Base-by-base conservation (phyloP, 768 basidiomycete genomes). In the Daedalea quercina region DNA sequence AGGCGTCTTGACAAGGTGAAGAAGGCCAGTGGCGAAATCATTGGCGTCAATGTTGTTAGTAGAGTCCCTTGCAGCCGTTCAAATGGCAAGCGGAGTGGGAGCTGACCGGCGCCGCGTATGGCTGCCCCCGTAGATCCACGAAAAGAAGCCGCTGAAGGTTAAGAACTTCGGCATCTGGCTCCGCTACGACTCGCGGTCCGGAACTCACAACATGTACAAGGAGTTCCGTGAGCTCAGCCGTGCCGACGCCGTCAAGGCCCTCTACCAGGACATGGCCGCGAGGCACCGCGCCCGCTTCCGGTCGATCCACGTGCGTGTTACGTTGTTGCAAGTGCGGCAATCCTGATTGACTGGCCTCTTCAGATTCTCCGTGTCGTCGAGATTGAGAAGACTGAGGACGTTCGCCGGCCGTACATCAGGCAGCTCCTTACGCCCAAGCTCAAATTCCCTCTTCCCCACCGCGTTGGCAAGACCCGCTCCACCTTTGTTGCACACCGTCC, bases 121-220 rank as follows among this genome's bases (percentile, higher is more conserved):
- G 47, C 54, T 57, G 58, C 60, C 60, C 53, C 52, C 50, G 12
- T 82, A 97, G 94, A 97, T 98, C 69, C 83, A 87, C 68, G 95
- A 98, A 79, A 94, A 91, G 82, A 92, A 88, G 73, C 96, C 96
- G 22, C 69, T 96, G 72, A 94, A 94, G 77, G 89, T 97, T 73
- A 98, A 99, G 84, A 98, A 96, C 87, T 97, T 99, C 69, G 96
- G 96, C 61, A 90, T 99, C 76, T 98, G 96, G 96, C 74, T 99
- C 70, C 90, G 95, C 64, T 99, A 99, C 75, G 96, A 99, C 76
- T 98, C 95, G 51, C 93, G 95, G 64, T 96, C 94, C 48, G 96
- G 96, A 58, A 99, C 96, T 44, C 96, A 98, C 86, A 99, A 99
- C 85, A 95, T 97, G 94, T 96, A 96, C 89, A 94, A 94, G 83